A percentile compares a stretch with the other conserved stretches of the same genome.
phyloP scores from a whole-genome alignment of 352 stramenopile genomes.

The Pythium sukuiense region DNA sequence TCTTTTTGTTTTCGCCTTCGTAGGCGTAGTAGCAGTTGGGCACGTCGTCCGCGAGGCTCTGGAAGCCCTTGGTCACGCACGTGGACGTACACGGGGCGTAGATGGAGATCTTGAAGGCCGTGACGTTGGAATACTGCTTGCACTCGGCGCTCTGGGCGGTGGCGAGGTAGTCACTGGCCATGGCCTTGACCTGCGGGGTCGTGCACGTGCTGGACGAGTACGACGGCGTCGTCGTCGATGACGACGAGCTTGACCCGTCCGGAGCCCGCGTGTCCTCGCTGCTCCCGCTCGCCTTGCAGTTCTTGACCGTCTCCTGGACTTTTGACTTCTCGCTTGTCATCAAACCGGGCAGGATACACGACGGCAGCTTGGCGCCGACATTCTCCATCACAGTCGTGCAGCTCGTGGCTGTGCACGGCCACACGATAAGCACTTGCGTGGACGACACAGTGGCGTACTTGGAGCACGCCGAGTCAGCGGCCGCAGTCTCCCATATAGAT shows the following conservation, averaged over 20 bases:
- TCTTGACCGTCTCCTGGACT: neutral
- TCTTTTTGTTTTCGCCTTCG: conserved; percentile 39
- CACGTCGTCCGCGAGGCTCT: conserved; percentile 20
- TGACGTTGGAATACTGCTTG: conserved; percentile 18
- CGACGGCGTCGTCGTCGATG: neutral
- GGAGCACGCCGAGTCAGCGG: neutral
- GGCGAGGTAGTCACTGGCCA: conserved; percentile 38
- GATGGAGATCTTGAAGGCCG: conserved; percentile 28
- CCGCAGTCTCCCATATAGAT: neutral
- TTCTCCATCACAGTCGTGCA: conserved; percentile 5
- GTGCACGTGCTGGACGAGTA: conserved; percentile 8
- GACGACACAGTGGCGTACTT: neutral
- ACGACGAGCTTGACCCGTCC: neutral
- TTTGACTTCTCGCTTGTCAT: neutral
- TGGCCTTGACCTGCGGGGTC: conserved; percentile 8
- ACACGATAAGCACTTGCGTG: neutral
- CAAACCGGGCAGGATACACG: neutral
- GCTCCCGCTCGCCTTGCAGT: neutral
- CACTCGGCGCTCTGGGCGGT: conserved; percentile 31
- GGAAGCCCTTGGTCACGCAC: conserved; percentile 24
- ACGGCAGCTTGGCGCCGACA: neutral
- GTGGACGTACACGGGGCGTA: conserved; percentile 30
- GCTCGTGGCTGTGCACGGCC: neutral
- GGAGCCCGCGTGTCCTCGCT: neutral
- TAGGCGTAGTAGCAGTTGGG: conserved; percentile 40